These are phyloP conservation scores for Gaeumannomyces tritici DNA, from an alignment of 2,329 filamentous ascomycete species.

Conservation along the genomic window DNA sequence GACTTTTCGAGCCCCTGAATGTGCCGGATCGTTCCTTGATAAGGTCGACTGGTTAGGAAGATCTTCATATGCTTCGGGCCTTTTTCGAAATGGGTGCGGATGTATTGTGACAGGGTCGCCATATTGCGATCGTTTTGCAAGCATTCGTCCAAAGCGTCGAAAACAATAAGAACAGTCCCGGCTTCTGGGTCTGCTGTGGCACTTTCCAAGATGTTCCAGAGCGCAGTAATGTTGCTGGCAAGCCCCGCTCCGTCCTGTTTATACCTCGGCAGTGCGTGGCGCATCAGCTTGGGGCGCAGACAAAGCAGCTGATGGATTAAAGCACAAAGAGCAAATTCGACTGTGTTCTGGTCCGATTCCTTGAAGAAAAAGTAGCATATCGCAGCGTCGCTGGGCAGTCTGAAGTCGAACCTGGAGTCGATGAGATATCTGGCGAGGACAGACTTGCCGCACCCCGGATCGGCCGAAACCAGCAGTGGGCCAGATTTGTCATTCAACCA, in stretches of 20 bases:
- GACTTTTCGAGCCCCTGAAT: not conserved
- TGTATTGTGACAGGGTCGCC: conserved; percentile 2
- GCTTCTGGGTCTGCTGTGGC: conserved; percentile 15
- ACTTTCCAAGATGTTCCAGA: conserved; percentile 23
- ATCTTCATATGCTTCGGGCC: conserved; percentile 1
- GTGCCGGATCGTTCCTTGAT: conserved; percentile 4
- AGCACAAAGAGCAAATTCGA: conserved; percentile 25
- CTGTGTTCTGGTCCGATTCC: conserved; percentile 24
- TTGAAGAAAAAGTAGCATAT: conserved; percentile 36
- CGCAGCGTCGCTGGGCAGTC: conserved; percentile 12
- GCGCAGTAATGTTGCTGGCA: conserved; percentile 9
- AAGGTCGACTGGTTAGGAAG: conserved; percentile 6
- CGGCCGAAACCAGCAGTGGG: conserved; percentile 24
- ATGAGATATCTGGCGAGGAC: conserved; percentile 24
- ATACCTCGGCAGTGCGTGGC: conserved; percentile 19
- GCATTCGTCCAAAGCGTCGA: conserved; percentile 29
- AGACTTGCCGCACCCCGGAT: conserved; percentile 29
- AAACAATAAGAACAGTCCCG: conserved; percentile 21
- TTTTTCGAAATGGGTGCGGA: not conserved
- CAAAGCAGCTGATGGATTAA: conserved; percentile 28
- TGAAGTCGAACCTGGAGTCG: conserved; percentile 17
- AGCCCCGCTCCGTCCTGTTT: conserved; percentile 17
- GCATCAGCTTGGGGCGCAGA: conserved; percentile 18
- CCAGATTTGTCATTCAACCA: conserved; percentile 19
- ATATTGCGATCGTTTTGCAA: conserved; percentile 1